phyloP scores from a whole-genome alignment of 2,329 filamentous ascomycete species.

The Cercospora berteroae region DNA sequence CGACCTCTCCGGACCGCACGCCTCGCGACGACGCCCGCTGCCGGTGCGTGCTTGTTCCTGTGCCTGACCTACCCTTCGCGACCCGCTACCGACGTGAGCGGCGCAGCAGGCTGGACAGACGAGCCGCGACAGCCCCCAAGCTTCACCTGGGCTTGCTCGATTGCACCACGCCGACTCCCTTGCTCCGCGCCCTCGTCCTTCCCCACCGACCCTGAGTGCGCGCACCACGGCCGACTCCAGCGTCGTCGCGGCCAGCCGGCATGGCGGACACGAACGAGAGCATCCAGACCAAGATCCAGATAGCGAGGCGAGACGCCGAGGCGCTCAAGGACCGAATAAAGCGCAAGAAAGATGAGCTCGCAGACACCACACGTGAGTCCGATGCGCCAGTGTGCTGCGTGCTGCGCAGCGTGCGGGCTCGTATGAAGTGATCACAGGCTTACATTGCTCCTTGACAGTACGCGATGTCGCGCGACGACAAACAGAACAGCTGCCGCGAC shows the following conservation, averaged over 20 bases:
- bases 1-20: constrained; percentile 7
- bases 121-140: constrained; percentile 5
- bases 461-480: constrained; percentile 89
- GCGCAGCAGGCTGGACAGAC: constrained; percentile 18
- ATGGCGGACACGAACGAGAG: constrained; percentile 53
- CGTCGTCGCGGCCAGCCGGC: constrained; percentile 26
- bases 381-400: constrained; percentile 15
- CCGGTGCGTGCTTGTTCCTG: constrained; percentile 10
- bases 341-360: constrained; percentile 99
- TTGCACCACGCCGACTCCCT: constrained; percentile 13
- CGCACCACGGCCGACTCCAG: constrained; percentile 15
- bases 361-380: constrained; percentile 89
- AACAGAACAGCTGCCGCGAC: constrained; percentile 86
- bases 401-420: constrained; percentile 12
- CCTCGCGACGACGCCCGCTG: constrained; percentile 7
- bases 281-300: constrained; percentile 71
- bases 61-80: constrained; percentile 5
- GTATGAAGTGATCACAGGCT: constrained; percentile 13
- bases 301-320: constrained; percentile 95
- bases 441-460: constrained; percentile 55
- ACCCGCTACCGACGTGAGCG: constrained; percentile 12
- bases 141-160: constrained; percentile 15
- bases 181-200: constrained; percentile 10
- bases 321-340: constrained; percentile 59
- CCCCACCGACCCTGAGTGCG: constrained; percentile 12